Evolutionary conservation across 2,329 filamentous ascomycete species (phyloP), one percentile per base, ranked within the genome.

Genomic region (Aspergillus puulaauensis): DNA sequence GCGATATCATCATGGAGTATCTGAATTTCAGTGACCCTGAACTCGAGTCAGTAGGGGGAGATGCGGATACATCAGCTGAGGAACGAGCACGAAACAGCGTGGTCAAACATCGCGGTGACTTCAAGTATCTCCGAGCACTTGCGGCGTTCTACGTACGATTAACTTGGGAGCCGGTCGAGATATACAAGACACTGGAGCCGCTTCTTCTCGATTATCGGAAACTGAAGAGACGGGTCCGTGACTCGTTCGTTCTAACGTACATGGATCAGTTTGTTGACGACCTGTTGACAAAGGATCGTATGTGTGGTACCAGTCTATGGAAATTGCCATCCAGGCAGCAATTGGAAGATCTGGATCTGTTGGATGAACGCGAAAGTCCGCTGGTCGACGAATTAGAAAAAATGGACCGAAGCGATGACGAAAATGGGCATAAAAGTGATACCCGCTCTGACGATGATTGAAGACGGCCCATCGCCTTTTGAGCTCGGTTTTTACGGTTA

Each of bases 211-310:
- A 99, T 71, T 83, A 85, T 63, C 81, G 95, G 65, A 99, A 98
- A 77, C 71, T 99, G 74, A 86, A 90, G 73, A 80, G 91, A 59
- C 84, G 90, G 66, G 89, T 87, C 14, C 85, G 91, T 62, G 85
- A 86, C 27, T 90, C 90, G 1, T 93, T 90, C 62, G 82, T 79
- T 12, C 73, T 99, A 66, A 95, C 91, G 3, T 89, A 85, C 68
- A 81, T 99, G 75, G 95, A 99, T 74, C 88, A 93, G 66, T 98
- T 99, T 73, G 86, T 98, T 55, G 95, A 99, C 73, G 92, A 97
- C 61, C 77, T 99, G 64, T 79, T 99, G 61, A 89, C 85, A 0
- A 96, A 96, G 76, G 91, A 96, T 57, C 83, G 95, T 52, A 88
- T 97, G 0, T 98, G 93, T 71, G 93, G 88, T 39, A 98, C 95